Base-by-base conservation (phyloP, 768 basidiomycete species). In the Rhodotorula diobovata region DNA sequence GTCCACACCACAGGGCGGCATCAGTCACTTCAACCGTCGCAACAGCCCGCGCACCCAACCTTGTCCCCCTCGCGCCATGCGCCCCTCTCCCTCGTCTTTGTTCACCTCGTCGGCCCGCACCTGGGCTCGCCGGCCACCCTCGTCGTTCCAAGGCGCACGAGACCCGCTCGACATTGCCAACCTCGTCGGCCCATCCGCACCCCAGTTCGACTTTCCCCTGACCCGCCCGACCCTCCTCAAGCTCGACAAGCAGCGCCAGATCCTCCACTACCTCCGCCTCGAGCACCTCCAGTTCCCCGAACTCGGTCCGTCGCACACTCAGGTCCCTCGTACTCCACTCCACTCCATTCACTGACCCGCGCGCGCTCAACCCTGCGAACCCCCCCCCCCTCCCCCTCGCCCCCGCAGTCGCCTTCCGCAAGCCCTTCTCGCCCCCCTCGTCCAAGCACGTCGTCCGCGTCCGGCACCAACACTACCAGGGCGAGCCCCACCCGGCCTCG, bases 211-310 rank as follows among this genome's bases (percentile, higher is more conserved):
- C 61, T 75, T 75, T 45, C 67, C 67, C 30, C 35, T 71, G 28
- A 71, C 73, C 23, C 48, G 67, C n/a, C 63, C 61, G 37, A 71
- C 67, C 34, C 14, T 94, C 81, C 78, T 88, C 51, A 85, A 88
- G 76, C 80, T 93, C 60, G 85, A 86, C 67, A 86, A 90, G 77
- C 87, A 93, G 74, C 85, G 91, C 43, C 84, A 90, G 78, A 82
- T 86, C 56, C 81, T 93, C 54, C 85, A 90, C 75, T 90, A 92
- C 79, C 82, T 94, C 78, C 85, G 92, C 63, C 84, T 93, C 72
- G 90, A 74, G 92, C 95, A 81, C 87, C 91, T 85, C 89, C 90
- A 32, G 87, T 89, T 79, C 86, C 95, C 61, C 87, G 90, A 76
- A 88, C 93, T 93, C 68, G 78, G 83, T 79, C 46, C 60, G 63